Percentiles rank a stretch among this genome's conserved stretches.
phyloP scores from a whole-genome alignment of 495 filamentous ascomycete genomes.

The Xylaria longipes region DNA sequence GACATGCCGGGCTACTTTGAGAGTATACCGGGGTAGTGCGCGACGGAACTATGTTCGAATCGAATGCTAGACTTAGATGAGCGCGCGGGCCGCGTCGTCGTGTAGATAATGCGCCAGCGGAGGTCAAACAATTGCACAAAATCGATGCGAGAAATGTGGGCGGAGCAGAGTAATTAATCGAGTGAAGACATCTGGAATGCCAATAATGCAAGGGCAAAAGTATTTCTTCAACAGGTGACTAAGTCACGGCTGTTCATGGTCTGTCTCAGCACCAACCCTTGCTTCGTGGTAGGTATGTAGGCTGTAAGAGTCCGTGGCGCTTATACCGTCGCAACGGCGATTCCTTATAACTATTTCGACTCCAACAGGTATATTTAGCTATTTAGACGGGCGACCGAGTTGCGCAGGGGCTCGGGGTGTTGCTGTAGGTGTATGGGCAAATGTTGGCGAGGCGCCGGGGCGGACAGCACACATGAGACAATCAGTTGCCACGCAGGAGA shows the following conservation, averaged over 20 bases:
- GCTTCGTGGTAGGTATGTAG: slow-evolving; percentile 16
- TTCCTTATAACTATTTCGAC: slow-evolving; percentile 13
- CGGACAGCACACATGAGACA: slow-evolving; percentile 20
- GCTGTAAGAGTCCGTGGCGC: background rate
- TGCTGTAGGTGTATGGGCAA: background rate
- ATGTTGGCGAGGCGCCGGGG: slow-evolving; percentile 5
- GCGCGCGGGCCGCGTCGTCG: slow-evolving; percentile 19
- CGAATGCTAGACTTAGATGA: slow-evolving; percentile 24
- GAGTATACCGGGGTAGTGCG: slow-evolving; percentile 14
- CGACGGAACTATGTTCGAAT: slow-evolving; percentile 18
- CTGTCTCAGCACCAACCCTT: slow-evolving; percentile 15
- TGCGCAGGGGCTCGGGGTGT: background rate
- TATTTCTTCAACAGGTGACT: slow-evolving; percentile 37
- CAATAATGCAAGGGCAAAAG: slow-evolving; percentile 40
- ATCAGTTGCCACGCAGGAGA: slow-evolving; percentile 10
- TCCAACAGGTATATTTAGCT: slow-evolving; percentile 12
- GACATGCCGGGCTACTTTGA: slow-evolving; percentile 45
- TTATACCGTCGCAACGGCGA: slow-evolving; percentile 11
- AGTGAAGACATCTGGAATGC: slow-evolving; percentile 39
- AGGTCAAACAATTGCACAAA: slow-evolving; percentile 20
- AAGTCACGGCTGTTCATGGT: slow-evolving; percentile 19
- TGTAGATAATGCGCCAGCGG: slow-evolving; percentile 13
- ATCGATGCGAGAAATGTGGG: slow-evolving; percentile 34
- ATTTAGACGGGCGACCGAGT: background rate
- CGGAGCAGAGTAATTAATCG: slow-evolving; percentile 32